Base-by-base conservation (phyloP, 2,329 filamentous ascomycete genomes). In the Scortechinia acanthostroma region DNA sequence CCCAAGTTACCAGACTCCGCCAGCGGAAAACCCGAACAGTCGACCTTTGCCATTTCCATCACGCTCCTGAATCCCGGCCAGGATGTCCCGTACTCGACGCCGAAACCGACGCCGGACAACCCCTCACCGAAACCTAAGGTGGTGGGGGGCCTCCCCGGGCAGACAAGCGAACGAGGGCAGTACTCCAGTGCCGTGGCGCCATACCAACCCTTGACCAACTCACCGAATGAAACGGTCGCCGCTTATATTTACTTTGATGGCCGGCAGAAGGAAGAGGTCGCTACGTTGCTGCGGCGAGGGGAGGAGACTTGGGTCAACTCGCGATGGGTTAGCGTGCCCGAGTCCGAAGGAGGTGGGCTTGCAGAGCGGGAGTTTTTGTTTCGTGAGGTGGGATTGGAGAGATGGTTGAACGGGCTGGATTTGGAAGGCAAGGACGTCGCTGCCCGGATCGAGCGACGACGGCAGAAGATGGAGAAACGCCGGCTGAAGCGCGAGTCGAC, bases 261-360 rank as follows among this genome's bases (percentile, higher is more conserved):
- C 16, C 77, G 93, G 50, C 78, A 80, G 49, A 98, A 98, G 63
- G 93, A 98, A 62, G 93, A 98, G 67, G 94, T 98, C 2, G 93
- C 93, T 44, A 98, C 93, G 13, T 71, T 98, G 47, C 72, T 98
- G 44, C 77, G 93, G 46, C 86, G 91, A 13, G 91, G 93, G 20
- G 93, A 97, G 61, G 93, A 98, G 67, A 98, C 93, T 2, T 98
- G 93, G 93, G 94, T 98, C 20, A 98, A 97, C 59, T 96, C 90
- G 46, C 77, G 93, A 55, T 98, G 93, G 93, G 93, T 98, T 43
- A 91, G 94, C 59, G 82, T 98, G 4, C 89, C 91, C 2, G 84
- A 91, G 21, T 80, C 85, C 20, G 91, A 97, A 65, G 91, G 91
- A 22, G 93, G 93, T 43, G 93, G 93, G 35, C 77, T 98, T 42